Conservation (phyloP, 495 filamentous ascomycete species). For the Aspergillus haitiensis region DNA sequence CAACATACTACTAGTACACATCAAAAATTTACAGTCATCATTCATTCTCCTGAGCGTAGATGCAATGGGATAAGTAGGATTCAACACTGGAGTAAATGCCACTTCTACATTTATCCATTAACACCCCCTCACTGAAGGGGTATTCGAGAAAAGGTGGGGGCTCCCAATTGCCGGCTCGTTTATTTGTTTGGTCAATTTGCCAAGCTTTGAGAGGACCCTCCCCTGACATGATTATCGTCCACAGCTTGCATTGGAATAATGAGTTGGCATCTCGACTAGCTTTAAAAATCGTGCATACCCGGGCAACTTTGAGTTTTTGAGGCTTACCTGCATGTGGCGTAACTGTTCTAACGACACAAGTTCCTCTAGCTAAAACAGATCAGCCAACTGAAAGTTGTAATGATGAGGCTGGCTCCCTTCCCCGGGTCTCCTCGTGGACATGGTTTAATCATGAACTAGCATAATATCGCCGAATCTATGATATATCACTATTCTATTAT, state of each 20-base stretch:
- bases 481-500: not conserved
- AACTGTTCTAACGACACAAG: too few species aligned
- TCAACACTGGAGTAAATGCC: constrained; percentile 65
- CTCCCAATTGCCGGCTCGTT: too few species aligned
- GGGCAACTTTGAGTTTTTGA: not conserved
- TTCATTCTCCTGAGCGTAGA: not conserved
- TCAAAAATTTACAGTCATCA: not conserved
- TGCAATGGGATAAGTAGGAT: constrained; percentile 43
- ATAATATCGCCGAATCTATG: not conserved
- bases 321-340: constrained; percentile 8
- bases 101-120: constrained; percentile 21
- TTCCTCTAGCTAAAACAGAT: not conserved
- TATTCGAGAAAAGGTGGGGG: not conserved
- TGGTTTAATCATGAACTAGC: too few species aligned
- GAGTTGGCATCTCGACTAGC: not conserved
- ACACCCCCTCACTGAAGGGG: constrained; percentile 22
- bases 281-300: not conserved
- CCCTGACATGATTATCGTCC: not conserved
- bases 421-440: too few species aligned
- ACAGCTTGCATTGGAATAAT: not conserved
- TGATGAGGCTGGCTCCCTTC: not conserved
- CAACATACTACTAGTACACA: not conserved
- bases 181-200: constrained; percentile 70
- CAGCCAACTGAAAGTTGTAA: not conserved
- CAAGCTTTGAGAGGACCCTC: constrained; percentile 28